Evolutionary conservation across 2,329 filamentous ascomycete genomes (phyloP), one percentile per base, ranked within the genome.

Genomic region (Xylaria sp.): DNA sequence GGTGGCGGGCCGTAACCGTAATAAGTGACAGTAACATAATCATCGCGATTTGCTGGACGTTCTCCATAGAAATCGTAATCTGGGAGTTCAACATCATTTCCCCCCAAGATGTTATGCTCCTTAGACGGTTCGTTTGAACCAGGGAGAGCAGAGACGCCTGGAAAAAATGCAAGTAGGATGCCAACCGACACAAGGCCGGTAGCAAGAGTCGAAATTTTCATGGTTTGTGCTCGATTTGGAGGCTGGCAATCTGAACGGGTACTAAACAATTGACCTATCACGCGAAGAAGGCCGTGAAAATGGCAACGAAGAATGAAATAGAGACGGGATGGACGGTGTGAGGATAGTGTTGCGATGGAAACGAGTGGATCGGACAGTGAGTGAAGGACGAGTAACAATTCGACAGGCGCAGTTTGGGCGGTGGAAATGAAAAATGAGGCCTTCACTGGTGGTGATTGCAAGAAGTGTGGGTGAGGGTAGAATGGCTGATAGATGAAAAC

Each of bases 181-280:
- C 77, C 65, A 64, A 77, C 78, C 73, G 78, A 80, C 70, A 78
- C 67, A 36, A 82, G 62, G 74, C 78, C 75, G 69, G 75, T 63
- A 70, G 75, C 69, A 61, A 80, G 69, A 74, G 74, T 74, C 15
- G 72, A 78, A 31, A 65, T 74, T 71, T 79, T 81, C 83, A 85
- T 85, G 63, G 42, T 78, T 57, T 40, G 54, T 61, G 54, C 4
- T 57, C 36, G 38, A n/a, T 36, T 26, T 26, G 42, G 57, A 56
- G 49, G 20, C 51, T 51, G 42, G 20, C 5, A 53, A 63, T 20
- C 13, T 38, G 1, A 20, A 11, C 31, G 42, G 1, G 23, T 59
- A 66, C 20, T 7, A 59, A 54, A 46, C 1, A 33, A 38, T 26
- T 60, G 40, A 7, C 59, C 13, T n/a, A 26, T n/a, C 6, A 58